Conservation (phyloP, 306 rosid genomes). For the Cicer bijugum region DNA sequence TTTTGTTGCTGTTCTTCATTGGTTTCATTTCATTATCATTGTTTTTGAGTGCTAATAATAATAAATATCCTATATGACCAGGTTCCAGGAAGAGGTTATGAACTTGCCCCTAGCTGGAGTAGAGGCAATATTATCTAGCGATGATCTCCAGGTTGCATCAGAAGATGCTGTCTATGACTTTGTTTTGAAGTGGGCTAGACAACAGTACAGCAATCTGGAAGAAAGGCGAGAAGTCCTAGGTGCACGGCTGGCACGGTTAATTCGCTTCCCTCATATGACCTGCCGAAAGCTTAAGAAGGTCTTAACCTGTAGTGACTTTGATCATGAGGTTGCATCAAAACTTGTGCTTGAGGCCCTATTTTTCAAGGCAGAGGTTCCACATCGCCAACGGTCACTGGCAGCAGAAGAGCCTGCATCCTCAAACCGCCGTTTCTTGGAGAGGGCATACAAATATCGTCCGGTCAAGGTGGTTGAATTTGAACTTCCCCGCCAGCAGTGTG, state of each 20-base stretch:
- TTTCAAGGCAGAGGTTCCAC: slow-evolving; percentile 95
- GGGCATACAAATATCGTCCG: slow-evolving; percentile 94
- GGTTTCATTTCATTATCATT: slow-evolving; percentile 4
- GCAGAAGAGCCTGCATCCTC: slow-evolving; percentile 69
- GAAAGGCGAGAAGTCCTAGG: slow-evolving; percentile 83
- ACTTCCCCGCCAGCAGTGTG: slow-evolving; percentile 91
- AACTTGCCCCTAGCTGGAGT: slow-evolving; percentile 87
- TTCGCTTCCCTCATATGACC: slow-evolving; percentile 92
- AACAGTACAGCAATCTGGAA: slow-evolving; percentile 71
- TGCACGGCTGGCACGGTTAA: slow-evolving; percentile 68
- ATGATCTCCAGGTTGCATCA: slow-evolving; percentile 93
- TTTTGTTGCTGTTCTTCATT: slow-evolving; percentile 22
- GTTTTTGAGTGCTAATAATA: slow-evolving; percentile 36
- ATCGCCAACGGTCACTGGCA: slow-evolving; percentile 80
- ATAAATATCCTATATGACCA: slow-evolving; percentile 50
- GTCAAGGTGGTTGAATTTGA: slow-evolving; percentile 97
- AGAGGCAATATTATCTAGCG: slow-evolving; percentile 88
- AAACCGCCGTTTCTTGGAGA: slow-evolving; percentile 81
- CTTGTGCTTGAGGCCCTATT: slow-evolving; percentile 90
- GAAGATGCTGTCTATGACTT: slow-evolving; percentile 97
- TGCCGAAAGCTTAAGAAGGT: slow-evolving; percentile 94
- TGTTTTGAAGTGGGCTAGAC: slow-evolving; percentile 86
- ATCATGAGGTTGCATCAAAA: slow-evolving; percentile 82
- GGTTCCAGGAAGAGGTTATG: slow-evolving; percentile 91
- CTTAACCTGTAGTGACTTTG: slow-evolving; percentile 80